Evolutionary conservation across 106 monocot species (phyloP).

Genomic region (Vanilla planifolia): DNA sequence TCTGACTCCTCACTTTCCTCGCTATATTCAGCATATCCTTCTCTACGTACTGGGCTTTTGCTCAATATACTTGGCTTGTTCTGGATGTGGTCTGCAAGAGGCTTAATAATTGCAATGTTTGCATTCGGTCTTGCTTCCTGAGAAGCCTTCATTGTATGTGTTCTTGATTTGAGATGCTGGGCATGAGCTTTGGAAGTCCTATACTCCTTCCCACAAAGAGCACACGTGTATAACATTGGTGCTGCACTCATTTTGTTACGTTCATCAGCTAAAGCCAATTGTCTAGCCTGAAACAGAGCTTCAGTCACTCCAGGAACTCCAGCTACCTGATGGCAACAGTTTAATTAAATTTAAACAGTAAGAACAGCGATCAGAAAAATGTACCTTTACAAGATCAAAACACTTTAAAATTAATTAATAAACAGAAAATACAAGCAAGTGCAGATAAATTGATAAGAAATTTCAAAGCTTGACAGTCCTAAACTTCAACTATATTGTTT

Average conservation of each 20-base stretch:
- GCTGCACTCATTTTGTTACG: conserved; percentile 29
- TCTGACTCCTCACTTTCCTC: conserved; percentile 75
- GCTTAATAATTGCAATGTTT: conserved; percentile 57
- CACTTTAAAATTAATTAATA: neutral
- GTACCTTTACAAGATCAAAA: too few species aligned
- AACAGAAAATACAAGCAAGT: neutral
- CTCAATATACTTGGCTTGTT: conserved; percentile 20
- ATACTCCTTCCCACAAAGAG: conserved; percentile 84
- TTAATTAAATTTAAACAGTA: too few species aligned
- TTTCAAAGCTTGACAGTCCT: neutral
- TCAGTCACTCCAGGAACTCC: conserved; percentile 84
- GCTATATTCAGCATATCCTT: conserved; percentile 26
- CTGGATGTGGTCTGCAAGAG: conserved; percentile 21
- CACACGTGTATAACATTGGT: conserved; percentile 66
- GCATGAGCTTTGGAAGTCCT: conserved; percentile 73
- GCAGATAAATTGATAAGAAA: neutral
- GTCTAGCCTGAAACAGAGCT: conserved; percentile 66
- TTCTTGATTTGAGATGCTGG: conserved; percentile 75
- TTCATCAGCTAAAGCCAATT: conserved; percentile 65
- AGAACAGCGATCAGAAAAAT: too few species aligned
- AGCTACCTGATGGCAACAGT: conserved; percentile 53
- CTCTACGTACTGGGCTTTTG: conserved; percentile 1
- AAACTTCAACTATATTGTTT: neutral
- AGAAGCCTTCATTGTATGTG: conserved; percentile 63
- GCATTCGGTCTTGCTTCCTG: conserved; percentile 30